Percentiles rank a stretch among this genome's conserved stretches.
Evolutionary conservation across 495 filamentous ascomycete genomes (phyloP).

Genomic region (Lasiosphaeria miniovina): DNA sequence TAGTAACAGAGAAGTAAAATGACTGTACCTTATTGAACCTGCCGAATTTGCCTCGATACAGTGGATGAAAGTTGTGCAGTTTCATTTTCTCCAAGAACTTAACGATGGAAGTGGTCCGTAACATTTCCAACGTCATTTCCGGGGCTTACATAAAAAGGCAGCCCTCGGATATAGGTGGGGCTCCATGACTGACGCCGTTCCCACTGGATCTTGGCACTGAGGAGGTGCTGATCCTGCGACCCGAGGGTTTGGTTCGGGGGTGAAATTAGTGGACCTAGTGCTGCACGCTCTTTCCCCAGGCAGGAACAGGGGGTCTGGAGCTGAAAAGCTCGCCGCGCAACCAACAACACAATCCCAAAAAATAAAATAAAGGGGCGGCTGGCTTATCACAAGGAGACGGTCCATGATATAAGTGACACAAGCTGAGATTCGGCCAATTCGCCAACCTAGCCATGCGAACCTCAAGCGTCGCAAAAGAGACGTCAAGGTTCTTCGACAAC

Average conservation of each 20-base stretch:
- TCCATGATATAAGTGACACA: background rate
- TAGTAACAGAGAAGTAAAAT: too few species aligned
- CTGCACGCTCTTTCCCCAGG: background rate
- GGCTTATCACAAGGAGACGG: background rate
- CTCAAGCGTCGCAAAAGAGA: slow-evolving; percentile 57
- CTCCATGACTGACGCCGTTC: too few species aligned
- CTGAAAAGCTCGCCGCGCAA: background rate
- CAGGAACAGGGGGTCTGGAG: background rate
- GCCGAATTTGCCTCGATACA: too few species aligned
- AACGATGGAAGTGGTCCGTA: too few species aligned
- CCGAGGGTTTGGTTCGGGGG: background rate
- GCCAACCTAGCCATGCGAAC: slow-evolving; percentile 52
- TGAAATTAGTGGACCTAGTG: background rate
- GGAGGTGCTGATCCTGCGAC: background rate
- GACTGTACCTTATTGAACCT: too few species aligned
- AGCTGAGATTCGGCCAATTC: background rate
- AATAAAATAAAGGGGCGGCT: background rate
- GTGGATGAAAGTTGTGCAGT: too few species aligned
- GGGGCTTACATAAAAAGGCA: too few species aligned
- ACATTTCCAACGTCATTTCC: too few species aligned
- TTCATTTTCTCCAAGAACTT: too few species aligned
- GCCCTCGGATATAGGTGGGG: too few species aligned
- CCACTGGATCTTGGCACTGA: too few species aligned
- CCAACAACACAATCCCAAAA: background rate
- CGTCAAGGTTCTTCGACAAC: slow-evolving; percentile 41